phyloP scores from a whole-genome alignment of 1,139 yeast species.

The Sugiyamaella neomexicana region DNA sequence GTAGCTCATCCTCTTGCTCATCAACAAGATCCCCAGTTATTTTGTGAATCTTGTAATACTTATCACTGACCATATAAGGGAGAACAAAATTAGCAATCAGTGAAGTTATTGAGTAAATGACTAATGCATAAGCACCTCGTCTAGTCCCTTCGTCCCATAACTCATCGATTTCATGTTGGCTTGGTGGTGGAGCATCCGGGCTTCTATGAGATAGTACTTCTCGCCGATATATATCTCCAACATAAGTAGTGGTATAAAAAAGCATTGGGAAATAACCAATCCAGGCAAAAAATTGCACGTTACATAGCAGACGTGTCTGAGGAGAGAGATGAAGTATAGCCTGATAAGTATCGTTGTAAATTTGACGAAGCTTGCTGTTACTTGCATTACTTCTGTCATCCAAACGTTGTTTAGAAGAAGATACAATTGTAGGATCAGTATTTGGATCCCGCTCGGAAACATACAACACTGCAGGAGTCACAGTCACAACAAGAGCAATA shows the following conservation, averaged over 20 bases:
- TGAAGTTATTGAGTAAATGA: constrained; percentile 41
- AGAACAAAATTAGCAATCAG: constrained; percentile 38
- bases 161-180: constrained; percentile 23
- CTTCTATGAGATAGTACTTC: constrained; percentile 26
- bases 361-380: constrained; percentile 26
- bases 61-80: constrained; percentile 33
- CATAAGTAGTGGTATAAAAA: constrained; percentile 44
- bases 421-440: constrained; percentile 38
- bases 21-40: constrained; percentile 15
- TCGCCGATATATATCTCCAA: constrained; percentile 42
- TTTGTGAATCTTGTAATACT: constrained; percentile 20
- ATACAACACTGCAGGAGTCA: constrained; percentile 43
- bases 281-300: constrained; percentile 42
- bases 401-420: constrained; percentile 30
- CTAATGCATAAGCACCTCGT: constrained; percentile 42
- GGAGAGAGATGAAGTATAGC: constrained; percentile 42
- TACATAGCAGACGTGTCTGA: constrained; percentile 36
- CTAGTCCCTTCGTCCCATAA: constrained; percentile 37
- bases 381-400: constrained; percentile 32
- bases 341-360: constrained; percentile 36
- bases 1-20: neutral
- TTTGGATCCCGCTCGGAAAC: constrained; percentile 52
- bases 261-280: constrained; percentile 43
- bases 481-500: constrained; percentile 44
- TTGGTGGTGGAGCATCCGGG: constrained; percentile 26